phyloP scores from a whole-genome alignment of 1,139 yeast genomes.

The Taphrina flavorubra region DNA sequence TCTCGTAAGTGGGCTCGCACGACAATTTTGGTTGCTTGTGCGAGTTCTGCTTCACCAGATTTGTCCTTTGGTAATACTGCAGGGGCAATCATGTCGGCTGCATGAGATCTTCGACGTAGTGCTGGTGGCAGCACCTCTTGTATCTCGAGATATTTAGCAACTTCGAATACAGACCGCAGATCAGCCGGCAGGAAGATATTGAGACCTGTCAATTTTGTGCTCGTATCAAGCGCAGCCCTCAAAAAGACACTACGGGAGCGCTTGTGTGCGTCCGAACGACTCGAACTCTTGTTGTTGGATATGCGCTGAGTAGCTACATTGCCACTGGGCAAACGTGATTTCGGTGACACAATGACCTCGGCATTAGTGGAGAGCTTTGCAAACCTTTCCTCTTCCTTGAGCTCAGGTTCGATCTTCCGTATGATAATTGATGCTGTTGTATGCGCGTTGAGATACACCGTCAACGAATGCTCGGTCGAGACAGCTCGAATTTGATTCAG shows the following conservation, averaged over 20 bases:
- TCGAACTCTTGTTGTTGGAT: constrained; percentile 16
- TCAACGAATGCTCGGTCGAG: constrained; percentile 62
- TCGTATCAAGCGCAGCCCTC: constrained; percentile 22
- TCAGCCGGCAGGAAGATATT: constrained; percentile 18
- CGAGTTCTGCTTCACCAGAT: constrained; percentile 46
- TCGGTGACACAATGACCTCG: constrained; percentile 85
- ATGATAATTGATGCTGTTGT: constrained; percentile 69
- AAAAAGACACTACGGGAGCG: constrained; percentile 36
- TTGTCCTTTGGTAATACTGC: constrained; percentile 19
- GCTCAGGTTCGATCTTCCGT: constrained; percentile 63
- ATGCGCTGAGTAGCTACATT: constrained; percentile 10
- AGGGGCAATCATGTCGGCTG: constrained; percentile 51
- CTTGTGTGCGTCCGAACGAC: not conserved
- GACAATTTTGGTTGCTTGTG: constrained; percentile 56
- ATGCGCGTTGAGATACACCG: constrained; percentile 69
- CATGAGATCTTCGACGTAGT: constrained; percentile 54
- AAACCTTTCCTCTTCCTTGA: constrained; percentile 50
- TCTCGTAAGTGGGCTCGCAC: constrained; percentile 60
- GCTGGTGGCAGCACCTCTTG: constrained; percentile 54
- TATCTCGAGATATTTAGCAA: constrained; percentile 58
- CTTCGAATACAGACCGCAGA: constrained; percentile 45
- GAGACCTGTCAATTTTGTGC: constrained; percentile 8
- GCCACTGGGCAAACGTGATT: constrained; percentile 57
- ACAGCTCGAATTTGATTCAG: constrained; percentile 83
- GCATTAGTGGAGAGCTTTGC: constrained; percentile 74